Evolutionary conservation across 768 basidiomycete genomes (phyloP), one percentile per base, ranked within the genome.

Genomic region (Auricularia sp.): DNA sequence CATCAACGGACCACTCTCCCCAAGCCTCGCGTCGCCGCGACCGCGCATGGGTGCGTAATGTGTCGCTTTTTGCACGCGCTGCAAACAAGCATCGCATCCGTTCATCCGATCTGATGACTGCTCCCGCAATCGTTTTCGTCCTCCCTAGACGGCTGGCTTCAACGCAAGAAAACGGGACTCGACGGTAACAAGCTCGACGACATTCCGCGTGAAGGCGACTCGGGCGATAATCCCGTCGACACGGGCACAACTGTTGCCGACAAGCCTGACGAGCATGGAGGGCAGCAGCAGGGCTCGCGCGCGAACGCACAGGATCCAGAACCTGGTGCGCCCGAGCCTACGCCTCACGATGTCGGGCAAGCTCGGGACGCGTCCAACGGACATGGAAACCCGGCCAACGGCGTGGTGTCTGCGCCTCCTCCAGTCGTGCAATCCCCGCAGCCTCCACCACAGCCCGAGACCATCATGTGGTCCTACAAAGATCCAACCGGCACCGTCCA

Each of bases 401-500:
- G 18, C 47, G 18, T 18, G 29, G 29, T 29, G 14, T 18, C 47
- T 51, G 39, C 39, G 39, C 39, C 39, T 7, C 39, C 39, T 14
- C 39, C 39, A 42, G 39, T 42, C 12, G 39, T 42, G 39, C 39
- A 42, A 42, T 10, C 47, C 18, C 18, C 21, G 47, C 29, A 29
- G 29, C 47, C 47, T 5, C 34, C 33, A 23, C 56, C 56, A 23
- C 87, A 88, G 76, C 77, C 83, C 36, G 79, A 81, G 35, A 80
- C 74, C 67, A 74, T 94, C 23, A 86, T 91, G 72, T 98, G 94
- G 94, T 89, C 86, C 29, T 98, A 98, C 74, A 83, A 93, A 61
- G 94, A 98, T 72, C 93, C 93, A 21, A 84, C 89, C 68, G 93
- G 94, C n/a, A 84, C 88, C 65, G 78, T 95, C 51, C 94, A 98